Evolutionary conservation across 306 rosid genomes (phyloP).

Genomic region (Lithocarpus polystachyus): DNA sequence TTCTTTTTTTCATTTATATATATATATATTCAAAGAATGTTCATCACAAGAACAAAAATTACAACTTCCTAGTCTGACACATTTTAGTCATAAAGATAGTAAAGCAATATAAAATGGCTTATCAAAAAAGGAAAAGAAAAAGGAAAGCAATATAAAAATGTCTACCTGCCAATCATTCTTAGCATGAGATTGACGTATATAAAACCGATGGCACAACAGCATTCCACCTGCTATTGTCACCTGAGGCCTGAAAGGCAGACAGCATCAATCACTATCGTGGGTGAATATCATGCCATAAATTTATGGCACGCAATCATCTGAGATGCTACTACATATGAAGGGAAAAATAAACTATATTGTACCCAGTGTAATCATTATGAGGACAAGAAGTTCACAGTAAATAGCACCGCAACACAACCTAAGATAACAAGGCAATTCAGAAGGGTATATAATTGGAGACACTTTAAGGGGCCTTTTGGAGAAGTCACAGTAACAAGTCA

Average conservation of each 20-base stretch:
- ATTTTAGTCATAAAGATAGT: neutral
- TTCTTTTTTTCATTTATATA: neutral
- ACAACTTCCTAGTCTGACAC: neutral
- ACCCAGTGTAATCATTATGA: neutral
- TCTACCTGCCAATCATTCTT: conserved; percentile 58
- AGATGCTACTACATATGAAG: neutral
- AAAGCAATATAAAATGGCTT: neutral
- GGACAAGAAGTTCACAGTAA: neutral
- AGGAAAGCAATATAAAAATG: neutral
- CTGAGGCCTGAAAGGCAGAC: conserved; percentile 48
- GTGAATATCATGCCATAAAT: neutral
- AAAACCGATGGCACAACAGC: conserved; percentile 56
- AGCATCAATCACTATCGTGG: conserved; percentile 8
- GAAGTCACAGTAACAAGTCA: too few relatives aligned
- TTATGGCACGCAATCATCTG: neutral
- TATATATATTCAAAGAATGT: neutral
- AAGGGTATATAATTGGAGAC: too few relatives aligned
- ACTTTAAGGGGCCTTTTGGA: too few relatives aligned
- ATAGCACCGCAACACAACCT: neutral
- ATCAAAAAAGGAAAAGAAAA: too few relatives aligned
- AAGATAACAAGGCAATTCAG: too few relatives aligned
- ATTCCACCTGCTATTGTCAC: conserved; percentile 51
- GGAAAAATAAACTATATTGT: neutral
- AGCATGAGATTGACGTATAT: conserved; percentile 49
- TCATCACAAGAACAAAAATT: neutral